Conservation (phyloP, 768 basidiomycete genomes). For the Exidia glandulosa region DNA sequence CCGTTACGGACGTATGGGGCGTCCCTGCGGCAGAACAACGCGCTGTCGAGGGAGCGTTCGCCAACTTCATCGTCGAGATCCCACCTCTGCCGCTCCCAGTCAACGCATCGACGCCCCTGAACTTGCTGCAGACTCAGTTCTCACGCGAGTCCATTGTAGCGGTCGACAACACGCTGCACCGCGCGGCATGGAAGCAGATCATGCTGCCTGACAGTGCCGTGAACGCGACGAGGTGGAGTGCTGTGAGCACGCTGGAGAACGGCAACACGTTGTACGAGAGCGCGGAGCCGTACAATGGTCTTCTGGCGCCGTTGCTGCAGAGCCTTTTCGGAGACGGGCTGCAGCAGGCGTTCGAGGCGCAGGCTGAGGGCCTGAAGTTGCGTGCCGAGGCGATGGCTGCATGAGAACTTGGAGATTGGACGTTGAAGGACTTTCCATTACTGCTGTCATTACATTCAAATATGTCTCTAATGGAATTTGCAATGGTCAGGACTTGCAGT, state of each 20-base stretch:
- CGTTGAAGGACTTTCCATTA: too few species aligned
- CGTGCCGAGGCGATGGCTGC: not conserved
- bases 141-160: constrained; percentile 13
- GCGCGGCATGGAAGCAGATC: constrained; percentile 44
- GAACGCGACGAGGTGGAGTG: constrained; percentile 51
- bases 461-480: too few species aligned
- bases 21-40: constrained; percentile 38
- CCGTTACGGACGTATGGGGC: constrained; percentile 29
- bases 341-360: constrained; percentile 35
- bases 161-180: constrained; percentile 42
- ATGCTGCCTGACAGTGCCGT: constrained; percentile 36
- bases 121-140: constrained; percentile 27
- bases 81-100: constrained; percentile 43
- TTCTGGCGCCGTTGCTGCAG: constrained; percentile 42
- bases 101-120: constrained; percentile 22
- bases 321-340: constrained; percentile 33
- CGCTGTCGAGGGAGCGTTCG: constrained; percentile 34
- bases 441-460: too few species aligned
- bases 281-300: constrained; percentile 46
- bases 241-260: constrained; percentile 34
- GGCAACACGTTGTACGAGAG: constrained; percentile 50
- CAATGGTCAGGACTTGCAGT: too few species aligned
- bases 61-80: constrained; percentile 42
- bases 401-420: too few species aligned
- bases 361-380: constrained; percentile 45